These are phyloP conservation scores for Eucalyptus polyanthemos DNA, from an alignment of 345 rosid genomes.

Conservation along the genomic window DNA sequence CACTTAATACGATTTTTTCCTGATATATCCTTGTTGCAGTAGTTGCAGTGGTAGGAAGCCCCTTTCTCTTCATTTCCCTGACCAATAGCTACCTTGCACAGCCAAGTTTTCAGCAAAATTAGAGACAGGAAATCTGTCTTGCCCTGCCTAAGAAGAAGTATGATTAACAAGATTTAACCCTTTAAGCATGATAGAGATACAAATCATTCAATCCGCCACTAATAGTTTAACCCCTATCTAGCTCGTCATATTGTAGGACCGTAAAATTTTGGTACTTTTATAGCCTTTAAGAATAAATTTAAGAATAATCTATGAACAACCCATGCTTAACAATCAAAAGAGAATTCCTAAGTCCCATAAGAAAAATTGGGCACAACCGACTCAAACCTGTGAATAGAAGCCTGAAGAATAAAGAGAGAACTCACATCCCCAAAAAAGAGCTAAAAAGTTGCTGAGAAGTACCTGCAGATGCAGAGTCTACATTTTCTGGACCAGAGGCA, in stretches of 20 bases:
- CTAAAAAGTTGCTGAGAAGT: too few relatives aligned
- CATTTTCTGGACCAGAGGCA: too few relatives aligned
- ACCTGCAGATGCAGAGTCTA: too few relatives aligned
- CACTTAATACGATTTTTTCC: constrained; percentile 78
- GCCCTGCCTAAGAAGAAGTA: neutral
- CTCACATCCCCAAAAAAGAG: neutral
- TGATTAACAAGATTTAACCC: neutral
- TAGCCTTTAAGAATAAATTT: neutral
- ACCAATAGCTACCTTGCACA: constrained; percentile 12
- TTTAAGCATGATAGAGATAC: neutral
- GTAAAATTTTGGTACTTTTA: neutral
- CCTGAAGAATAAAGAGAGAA: neutral
- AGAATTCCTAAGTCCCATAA: neutral
- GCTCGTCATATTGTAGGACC: neutral
- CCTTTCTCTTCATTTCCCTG: constrained; percentile 34
- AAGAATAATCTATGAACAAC: neutral
- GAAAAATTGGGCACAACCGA: neutral
- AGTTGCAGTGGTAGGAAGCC: constrained; percentile 75
- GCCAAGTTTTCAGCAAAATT: neutral
- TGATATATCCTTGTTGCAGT: constrained; percentile 80
- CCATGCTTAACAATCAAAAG: neutral
- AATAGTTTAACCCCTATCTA: neutral
- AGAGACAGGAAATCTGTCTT: neutral
- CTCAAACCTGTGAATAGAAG: neutral
- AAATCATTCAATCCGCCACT: neutral